Evolutionary conservation across 176 grass and related monocot species (phyloP).

Genomic region (Luzula sylvatica): DNA sequence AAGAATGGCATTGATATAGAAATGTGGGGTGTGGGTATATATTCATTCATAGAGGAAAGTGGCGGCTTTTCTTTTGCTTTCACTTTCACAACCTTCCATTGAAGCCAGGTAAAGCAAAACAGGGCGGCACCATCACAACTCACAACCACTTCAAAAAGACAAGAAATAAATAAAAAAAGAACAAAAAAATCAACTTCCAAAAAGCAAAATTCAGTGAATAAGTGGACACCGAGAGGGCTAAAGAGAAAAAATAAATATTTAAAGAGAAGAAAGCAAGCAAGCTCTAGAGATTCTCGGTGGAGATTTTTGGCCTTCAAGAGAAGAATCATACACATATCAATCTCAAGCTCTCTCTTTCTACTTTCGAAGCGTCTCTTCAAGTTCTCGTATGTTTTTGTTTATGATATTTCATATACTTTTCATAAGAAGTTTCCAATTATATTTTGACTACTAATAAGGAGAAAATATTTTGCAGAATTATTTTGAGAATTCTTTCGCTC

Average conservation of each 20-base stretch:
- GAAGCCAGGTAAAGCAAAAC: slow-evolving; percentile 16
- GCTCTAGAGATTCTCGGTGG: background rate
- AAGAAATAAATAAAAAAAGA: slow-evolving; percentile 3
- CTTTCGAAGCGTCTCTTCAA: too few species aligned
- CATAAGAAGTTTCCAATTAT: background rate
- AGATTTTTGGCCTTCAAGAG: background rate
- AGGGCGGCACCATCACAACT: slow-evolving; percentile 13
- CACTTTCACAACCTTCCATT: slow-evolving; percentile 23
- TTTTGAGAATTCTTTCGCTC: background rate
- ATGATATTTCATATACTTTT: too few species aligned
- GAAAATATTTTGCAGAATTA: background rate
- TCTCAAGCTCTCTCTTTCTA: slow-evolving; percentile 3
- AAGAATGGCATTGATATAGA: background rate
- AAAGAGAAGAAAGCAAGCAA: background rate
- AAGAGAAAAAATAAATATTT: slow-evolving; percentile 10
- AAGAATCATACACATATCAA: slow-evolving; percentile 1
- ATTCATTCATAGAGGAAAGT: slow-evolving; percentile 20
- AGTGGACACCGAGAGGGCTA: too few species aligned
- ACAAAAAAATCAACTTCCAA: too few species aligned
- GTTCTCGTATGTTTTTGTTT: too few species aligned
- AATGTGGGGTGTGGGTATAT: slow-evolving; percentile 19
- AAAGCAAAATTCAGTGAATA: too few species aligned
- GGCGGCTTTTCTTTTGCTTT: slow-evolving; percentile 21
- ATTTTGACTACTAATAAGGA: background rate
- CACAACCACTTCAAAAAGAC: background rate